Percentiles rank a stretch among this genome's conserved stretches.
Evolutionary conservation across 306 rosid species (phyloP).

Genomic region (Lathyrus tuberosus): DNA sequence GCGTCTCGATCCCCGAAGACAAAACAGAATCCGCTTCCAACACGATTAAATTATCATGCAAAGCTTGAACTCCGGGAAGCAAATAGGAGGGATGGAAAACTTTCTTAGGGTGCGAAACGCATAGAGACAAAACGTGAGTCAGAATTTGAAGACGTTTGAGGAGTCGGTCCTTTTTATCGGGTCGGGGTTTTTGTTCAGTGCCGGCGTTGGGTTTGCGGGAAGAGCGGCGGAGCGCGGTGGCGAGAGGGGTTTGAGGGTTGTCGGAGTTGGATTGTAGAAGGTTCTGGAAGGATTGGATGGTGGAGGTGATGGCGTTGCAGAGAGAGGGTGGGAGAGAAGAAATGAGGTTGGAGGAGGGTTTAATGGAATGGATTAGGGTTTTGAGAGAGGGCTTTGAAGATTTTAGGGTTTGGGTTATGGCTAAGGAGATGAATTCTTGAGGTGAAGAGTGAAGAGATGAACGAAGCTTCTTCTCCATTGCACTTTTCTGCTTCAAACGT

Average conservation of each 20-base stretch:
- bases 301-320: constrained; percentile 47
- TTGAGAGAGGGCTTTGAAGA: constrained; percentile 67
- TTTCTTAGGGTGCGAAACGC: constrained; percentile 67
- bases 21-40: constrained; percentile 65
- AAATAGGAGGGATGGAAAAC: constrained; percentile 53
- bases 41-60: constrained; percentile 67
- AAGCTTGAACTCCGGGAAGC: constrained; percentile 57
- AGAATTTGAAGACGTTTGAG: constrained; percentile 57
- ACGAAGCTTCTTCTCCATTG: constrained; percentile 80
- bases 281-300: constrained; percentile 53
- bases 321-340: constrained; percentile 73
- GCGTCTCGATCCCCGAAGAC: constrained; percentile 50
- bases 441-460: constrained; percentile 70
- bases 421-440: constrained; percentile 59
- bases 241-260: constrained; percentile 65
- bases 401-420: constrained; percentile 55
- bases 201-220: constrained; percentile 49
- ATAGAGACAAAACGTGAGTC: constrained; percentile 49
- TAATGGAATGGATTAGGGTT: constrained; percentile 68
- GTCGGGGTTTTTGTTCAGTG: constrained; percentile 20
- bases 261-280: constrained; percentile 33
- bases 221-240: constrained; percentile 68
- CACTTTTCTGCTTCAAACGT: neutral
- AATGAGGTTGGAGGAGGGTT: constrained; percentile 57
- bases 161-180: constrained; percentile 33